Base-by-base conservation (phyloP, 441 rosid species). In the Euphorbia celastroides region DNA sequence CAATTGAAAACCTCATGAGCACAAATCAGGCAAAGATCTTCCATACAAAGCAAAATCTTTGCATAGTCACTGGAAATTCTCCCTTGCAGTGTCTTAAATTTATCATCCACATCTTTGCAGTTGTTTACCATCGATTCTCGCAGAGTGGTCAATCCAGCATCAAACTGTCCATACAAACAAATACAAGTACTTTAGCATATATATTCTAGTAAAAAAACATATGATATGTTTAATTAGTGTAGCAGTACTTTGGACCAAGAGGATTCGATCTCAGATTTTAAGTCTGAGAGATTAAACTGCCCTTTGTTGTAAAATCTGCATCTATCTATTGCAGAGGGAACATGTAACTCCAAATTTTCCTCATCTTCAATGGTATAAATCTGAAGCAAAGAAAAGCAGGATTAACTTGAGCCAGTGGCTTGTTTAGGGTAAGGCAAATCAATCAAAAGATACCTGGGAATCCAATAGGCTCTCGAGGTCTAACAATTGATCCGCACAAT, bases 21-120 rank as follows among this genome's bases (percentile, higher is more conserved):
- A 77, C 99, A 93, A 51, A 83, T 65, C 64, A 85, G 89, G 59
- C 99, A 97, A 51, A 93, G 90, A 77, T 85, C 85, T 68, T 89
- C 89, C 66, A 93, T 89, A 76, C 97, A 93, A 72, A 79, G 80
- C 76, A 88, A 69, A 72, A 91, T 85, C 75, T 88, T 88, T n/a
- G 83, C 73, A 59, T 76, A 70, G 74, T 86, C 85, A 70, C 56
- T 75, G 65, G 80, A 86, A 61, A 91, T 59, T 51, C 77, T 83
- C 78, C 73, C 81, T 69, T 69, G 78, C 64, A 79, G 65, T 28
- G 71, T 52, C 76, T 76, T 83, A 74, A 75, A 31, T 67, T 84
- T 88, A 58, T 84, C 83, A 32, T 88, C 85, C 75, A 79, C 70
- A 69, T 82, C 82, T 54, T 75, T 67, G 50, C 41, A 73, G 70